phyloP scores from a whole-genome alignment of 1,139 yeast species.

The Taphrina populina region DNA sequence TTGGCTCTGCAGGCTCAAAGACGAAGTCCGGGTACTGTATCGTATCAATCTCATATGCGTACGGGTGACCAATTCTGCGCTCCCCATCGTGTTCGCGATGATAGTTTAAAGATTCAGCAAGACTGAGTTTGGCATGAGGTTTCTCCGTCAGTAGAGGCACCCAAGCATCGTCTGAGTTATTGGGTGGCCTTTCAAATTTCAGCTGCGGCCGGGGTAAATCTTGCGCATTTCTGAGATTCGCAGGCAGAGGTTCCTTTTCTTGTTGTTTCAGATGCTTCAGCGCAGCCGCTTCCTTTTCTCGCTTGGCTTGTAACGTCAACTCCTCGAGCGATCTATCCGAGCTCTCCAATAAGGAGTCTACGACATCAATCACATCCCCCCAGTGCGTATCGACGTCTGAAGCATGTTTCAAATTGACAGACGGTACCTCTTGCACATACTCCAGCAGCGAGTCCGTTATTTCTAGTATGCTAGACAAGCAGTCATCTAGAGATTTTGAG shows the following conservation, averaged over 20 bases:
- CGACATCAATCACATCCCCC: slow-evolving; percentile 60
- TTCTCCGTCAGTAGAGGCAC: slow-evolving; percentile 56
- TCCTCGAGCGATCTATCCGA: slow-evolving; percentile 64
- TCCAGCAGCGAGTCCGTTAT: slow-evolving; percentile 57
- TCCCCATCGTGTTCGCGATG: slow-evolving; percentile 47
- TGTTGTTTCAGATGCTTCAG: slow-evolving; percentile 15
- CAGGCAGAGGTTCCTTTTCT: slow-evolving; percentile 36
- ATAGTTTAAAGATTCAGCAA: slow-evolving; percentile 54
- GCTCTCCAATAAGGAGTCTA: slow-evolving; percentile 72
- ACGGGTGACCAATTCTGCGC: slow-evolving; percentile 62
- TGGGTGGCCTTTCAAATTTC: slow-evolving; percentile 57
- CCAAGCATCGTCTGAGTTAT: slow-evolving; percentile 76
- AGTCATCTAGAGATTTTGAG: slow-evolving; percentile 49
- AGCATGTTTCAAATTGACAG: slow-evolving; percentile 47
- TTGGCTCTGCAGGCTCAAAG: slow-evolving; percentile 53
- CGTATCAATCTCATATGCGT: slow-evolving; percentile 67
- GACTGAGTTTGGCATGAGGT: slow-evolving; percentile 64
- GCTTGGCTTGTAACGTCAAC: slow-evolving; percentile 39
- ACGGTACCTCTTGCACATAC: slow-evolving; percentile 49
- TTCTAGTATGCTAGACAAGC: slow-evolving; percentile 52
- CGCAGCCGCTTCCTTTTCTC: slow-evolving; percentile 30
- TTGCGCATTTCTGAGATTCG: slow-evolving; percentile 43
- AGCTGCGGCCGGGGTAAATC: slow-evolving; percentile 71
- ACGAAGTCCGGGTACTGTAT: slow-evolving; percentile 69
- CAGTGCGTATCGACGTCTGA: slow-evolving; percentile 56